A percentile compares a stretch with the other conserved stretches of the same genome.
Conservation (phyloP, 2,329 filamentous ascomycete species). For the Hawksworthiomyces lignivorus region DNA sequence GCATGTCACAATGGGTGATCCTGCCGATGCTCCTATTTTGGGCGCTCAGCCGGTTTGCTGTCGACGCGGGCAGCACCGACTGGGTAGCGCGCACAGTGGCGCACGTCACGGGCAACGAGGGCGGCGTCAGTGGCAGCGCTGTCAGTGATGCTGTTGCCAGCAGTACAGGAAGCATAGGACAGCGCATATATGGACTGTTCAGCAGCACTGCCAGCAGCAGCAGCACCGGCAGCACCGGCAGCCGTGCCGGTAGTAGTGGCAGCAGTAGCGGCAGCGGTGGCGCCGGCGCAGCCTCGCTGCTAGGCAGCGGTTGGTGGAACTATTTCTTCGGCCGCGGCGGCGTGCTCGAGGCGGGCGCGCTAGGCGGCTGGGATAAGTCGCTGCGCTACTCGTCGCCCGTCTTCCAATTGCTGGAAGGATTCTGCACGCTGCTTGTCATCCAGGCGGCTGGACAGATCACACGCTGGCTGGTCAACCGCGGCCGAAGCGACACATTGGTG, state of each 20-base stretch:
- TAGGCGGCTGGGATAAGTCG: slow-evolving; percentile 83
- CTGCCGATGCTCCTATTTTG: slow-evolving; percentile 85
- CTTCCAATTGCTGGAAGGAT: slow-evolving; percentile 91
- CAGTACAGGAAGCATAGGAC: too few relatives aligned
- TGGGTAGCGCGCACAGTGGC: slow-evolving; percentile 18
- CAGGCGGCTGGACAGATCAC: slow-evolving; percentile 93
- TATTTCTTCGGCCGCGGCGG: slow-evolving; percentile 88
- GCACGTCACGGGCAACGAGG: slow-evolving; percentile 11
- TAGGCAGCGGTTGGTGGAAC: slow-evolving; percentile 60
- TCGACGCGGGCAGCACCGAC: slow-evolving; percentile 57
- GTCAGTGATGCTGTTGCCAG: slow-evolving; percentile 1
- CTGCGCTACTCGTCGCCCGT: slow-evolving; percentile 86
- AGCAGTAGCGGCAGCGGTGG: neutral
- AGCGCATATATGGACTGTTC: too few relatives aligned
- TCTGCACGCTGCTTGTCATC: slow-evolving; percentile 92
- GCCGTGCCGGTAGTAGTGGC: neutral
- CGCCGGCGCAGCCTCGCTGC: neutral
- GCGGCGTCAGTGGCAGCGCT: neutral
- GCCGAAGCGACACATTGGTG: slow-evolving; percentile 94
- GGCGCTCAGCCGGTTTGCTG: slow-evolving; percentile 90
- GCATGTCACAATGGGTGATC: slow-evolving; percentile 76
- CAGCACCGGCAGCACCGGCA: neutral
- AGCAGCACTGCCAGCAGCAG: neutral
- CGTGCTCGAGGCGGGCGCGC: slow-evolving; percentile 67
- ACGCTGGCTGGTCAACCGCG: slow-evolving; percentile 86